A percentile compares a stretch with the other conserved stretches of the same genome.
Conservation (phyloP, 2,329 filamentous ascomycete genomes). For the Cladophialophora carrionii region DNA sequence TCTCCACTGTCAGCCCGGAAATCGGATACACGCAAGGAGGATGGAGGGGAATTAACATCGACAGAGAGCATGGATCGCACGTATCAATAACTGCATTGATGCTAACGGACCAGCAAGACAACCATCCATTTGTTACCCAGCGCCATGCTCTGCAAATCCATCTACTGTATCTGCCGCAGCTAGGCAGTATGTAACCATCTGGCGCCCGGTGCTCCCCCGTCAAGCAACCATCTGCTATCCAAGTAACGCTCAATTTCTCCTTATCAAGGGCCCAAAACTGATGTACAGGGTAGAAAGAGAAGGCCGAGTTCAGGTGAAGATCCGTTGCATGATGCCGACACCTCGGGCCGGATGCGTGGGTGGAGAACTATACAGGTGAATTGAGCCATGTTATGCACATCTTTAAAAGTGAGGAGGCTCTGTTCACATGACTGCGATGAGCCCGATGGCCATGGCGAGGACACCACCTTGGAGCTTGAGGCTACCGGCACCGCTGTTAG, state of each 20-base stretch:
- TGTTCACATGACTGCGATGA: constrained; percentile 44
- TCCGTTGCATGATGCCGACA: neutral
- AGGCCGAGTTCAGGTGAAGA: neutral
- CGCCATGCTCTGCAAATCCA: constrained; percentile 10
- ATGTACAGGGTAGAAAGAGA: constrained; percentile 7
- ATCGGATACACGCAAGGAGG: neutral
- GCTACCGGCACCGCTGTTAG: constrained; percentile 40
- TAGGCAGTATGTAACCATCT: constrained; percentile 1
- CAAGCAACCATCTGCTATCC: constrained; percentile 4
- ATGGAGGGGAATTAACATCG: neutral
- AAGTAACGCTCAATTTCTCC: neutral
- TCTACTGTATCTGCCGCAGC: neutral
- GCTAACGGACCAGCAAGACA: constrained; percentile 7
- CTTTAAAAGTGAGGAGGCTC: neutral
- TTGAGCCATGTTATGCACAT: constrained; percentile 1
- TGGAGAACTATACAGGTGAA: constrained; percentile 15
- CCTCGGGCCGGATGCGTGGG: neutral
- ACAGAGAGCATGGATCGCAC: neutral
- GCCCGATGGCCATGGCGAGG: constrained; percentile 44
- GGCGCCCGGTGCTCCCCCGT: neutral
- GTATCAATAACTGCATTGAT: neutral
- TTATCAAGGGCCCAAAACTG: neutral
- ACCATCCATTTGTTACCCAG: constrained; percentile 7
- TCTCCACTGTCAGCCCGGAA: neutral
- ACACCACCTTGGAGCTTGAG: constrained; percentile 45